Evolutionary conservation across 2,329 filamentous ascomycete species (phyloP).

Genomic region (Exophiala oligosperma): DNA sequence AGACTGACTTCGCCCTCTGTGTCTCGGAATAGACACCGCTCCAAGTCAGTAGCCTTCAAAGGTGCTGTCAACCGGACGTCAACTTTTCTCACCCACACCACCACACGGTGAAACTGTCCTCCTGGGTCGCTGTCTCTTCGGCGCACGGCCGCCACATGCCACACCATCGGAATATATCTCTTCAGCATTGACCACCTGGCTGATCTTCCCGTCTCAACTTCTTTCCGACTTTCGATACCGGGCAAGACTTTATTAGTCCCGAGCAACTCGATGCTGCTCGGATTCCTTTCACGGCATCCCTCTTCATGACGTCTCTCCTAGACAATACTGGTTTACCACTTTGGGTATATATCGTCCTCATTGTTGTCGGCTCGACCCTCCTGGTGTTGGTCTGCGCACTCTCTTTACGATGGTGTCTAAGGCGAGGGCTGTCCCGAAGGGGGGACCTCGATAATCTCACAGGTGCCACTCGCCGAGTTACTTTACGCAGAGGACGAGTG

Average conservation of each 20-base stretch:
- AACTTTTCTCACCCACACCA: not conserved
- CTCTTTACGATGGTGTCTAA: conserved; percentile 22
- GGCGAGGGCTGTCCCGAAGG: conserved; percentile 6
- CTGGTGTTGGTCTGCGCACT: conserved; percentile 18
- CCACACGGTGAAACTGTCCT: not conserved
- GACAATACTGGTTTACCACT: conserved; percentile 25
- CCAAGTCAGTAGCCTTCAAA: not conserved
- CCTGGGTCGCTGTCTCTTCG: not conserved
- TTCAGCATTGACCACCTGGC: conserved; percentile 12
- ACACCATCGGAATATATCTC: conserved; percentile 6
- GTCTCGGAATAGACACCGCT: not conserved
- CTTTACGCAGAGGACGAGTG: conserved; percentile 27
- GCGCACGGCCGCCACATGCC: conserved; percentile 4
- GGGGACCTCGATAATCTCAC: conserved; percentile 21
- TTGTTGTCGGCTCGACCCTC: conserved; percentile 24
- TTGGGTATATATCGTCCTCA: conserved; percentile 29
- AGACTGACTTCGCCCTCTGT: not conserved
- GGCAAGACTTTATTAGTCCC: not conserved
- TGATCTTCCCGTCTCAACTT: not conserved
- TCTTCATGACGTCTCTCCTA: conserved; percentile 29
- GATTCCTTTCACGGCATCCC: not conserved
- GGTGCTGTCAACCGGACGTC: conserved; percentile 8
- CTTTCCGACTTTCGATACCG: not conserved
- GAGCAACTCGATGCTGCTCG: conserved; percentile 18
- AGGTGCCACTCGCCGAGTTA: conserved; percentile 27